Conservation (phyloP, 2,329 filamentous ascomycete species). For the Orbilia javanica region DNA sequence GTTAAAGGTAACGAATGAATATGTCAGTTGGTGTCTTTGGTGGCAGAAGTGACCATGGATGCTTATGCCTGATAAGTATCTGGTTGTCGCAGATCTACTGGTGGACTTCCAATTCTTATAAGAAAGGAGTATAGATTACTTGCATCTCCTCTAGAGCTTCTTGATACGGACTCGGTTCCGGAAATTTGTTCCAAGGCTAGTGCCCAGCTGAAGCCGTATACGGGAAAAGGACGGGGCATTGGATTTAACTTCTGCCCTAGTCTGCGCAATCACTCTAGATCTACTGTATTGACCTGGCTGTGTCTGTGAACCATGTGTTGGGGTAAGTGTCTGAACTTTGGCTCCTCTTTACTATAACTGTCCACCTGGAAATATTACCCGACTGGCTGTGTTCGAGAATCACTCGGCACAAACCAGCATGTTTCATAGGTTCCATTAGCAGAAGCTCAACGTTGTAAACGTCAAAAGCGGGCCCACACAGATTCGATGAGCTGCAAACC, state of each 20-base stretch:
- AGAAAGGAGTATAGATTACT: slow-evolving; percentile 1
- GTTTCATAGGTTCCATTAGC: slow-evolving; percentile 33
- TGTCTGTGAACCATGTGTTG: neutral
- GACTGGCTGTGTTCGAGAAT: slow-evolving; percentile 36
- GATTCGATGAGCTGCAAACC: neutral
- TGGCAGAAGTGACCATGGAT: neutral
- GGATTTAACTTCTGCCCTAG: neutral
- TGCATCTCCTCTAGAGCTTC: slow-evolving; percentile 20
- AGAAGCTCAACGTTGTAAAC: slow-evolving; percentile 21
- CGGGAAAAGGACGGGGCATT: neutral
- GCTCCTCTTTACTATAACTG: neutral
- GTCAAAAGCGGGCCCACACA: neutral
- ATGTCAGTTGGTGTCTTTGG: slow-evolving; percentile 18
- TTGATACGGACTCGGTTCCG: slow-evolving; percentile 35
- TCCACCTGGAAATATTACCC: slow-evolving; percentile 28
- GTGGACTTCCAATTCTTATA: slow-evolving; percentile 30
- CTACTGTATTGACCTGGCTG: neutral
- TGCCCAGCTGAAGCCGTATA: slow-evolving; percentile 18
- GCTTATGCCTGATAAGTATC: slow-evolving; percentile 35
- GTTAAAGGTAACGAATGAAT: slow-evolving; percentile 28
- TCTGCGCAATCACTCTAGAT: slow-evolving; percentile 3
- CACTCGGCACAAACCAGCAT: neutral
- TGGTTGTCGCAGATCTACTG: slow-evolving; percentile 20
- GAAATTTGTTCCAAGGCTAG: slow-evolving; percentile 11
- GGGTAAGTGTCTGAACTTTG: slow-evolving; percentile 5